Conservation (phyloP, 2,329 filamentous ascomycete genomes). For the Aspergillus felis region DNA sequence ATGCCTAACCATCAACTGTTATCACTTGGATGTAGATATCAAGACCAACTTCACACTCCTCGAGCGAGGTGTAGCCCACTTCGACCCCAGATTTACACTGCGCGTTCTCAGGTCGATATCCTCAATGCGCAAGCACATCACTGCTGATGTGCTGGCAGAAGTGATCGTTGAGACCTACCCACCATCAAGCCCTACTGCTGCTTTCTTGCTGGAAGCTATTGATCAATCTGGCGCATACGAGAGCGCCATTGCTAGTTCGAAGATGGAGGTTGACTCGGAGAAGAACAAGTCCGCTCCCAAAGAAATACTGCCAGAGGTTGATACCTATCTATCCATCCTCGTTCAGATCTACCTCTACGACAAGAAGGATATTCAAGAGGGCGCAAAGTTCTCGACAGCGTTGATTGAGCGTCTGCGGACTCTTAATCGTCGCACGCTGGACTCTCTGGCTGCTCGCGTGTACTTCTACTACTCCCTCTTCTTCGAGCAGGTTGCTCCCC, state of each 20-base stretch:
- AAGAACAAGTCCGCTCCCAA: slow-evolving; percentile 63
- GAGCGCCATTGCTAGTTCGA: slow-evolving; percentile 52
- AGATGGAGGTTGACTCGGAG: slow-evolving; percentile 72
- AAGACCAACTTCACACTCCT: slow-evolving; percentile 89
- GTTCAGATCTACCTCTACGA: slow-evolving; percentile 87
- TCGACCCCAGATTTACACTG: slow-evolving; percentile 92
- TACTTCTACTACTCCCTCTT: slow-evolving; percentile 99
- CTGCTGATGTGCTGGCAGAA: slow-evolving; percentile 73
- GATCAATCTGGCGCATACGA: slow-evolving; percentile 64
- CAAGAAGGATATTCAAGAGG: slow-evolving; percentile 72
- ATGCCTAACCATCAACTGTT: slow-evolving; percentile 5
- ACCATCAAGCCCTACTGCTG: slow-evolving; percentile 61
- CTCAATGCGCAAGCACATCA: slow-evolving; percentile 86
- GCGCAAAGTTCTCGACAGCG: slow-evolving; percentile 77
- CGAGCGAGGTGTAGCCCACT: slow-evolving; percentile 85
- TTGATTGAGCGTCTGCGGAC: slow-evolving; percentile 81
- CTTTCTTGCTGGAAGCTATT: slow-evolving; percentile 66
- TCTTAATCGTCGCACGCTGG: slow-evolving; percentile 88
- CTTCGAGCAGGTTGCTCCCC: slow-evolving; percentile 82
- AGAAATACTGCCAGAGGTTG: slow-evolving; percentile 79
- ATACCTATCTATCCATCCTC: slow-evolving; percentile 83
- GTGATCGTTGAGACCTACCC: slow-evolving; percentile 79
- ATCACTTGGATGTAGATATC: slow-evolving; percentile 63
- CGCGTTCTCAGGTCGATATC: slow-evolving; percentile 93
- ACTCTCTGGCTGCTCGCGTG: slow-evolving; percentile 88